Evolutionary conservation across 768 basidiomycete genomes (phyloP).

Genomic region (Chiua virens): DNA sequence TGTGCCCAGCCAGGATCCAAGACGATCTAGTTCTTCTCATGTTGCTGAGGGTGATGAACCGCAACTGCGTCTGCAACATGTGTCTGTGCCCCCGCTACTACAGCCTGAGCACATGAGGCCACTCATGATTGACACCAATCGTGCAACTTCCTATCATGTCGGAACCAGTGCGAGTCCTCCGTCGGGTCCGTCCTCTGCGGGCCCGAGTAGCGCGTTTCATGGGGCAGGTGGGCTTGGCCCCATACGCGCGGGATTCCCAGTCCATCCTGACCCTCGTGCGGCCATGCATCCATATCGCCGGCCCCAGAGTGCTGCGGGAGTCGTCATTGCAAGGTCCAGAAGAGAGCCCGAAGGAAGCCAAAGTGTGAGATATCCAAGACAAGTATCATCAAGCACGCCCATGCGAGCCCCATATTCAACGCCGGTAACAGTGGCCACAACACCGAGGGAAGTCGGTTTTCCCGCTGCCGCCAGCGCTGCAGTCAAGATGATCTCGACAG

Average conservation of each 20-base stretch:
- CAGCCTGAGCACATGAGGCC: constrained; percentile 34
- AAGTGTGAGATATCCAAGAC: constrained; percentile 32
- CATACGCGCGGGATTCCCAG: constrained; percentile 26
- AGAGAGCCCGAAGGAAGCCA: constrained; percentile 28
- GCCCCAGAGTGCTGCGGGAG: constrained; percentile 28
- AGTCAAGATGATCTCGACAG: constrained; percentile 10
- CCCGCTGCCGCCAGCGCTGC: neutral
- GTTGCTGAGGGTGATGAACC: constrained; percentile 24
- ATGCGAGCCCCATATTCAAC: constrained; percentile 12
- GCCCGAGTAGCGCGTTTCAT: constrained; percentile 14
- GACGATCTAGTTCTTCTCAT: constrained; percentile 19
- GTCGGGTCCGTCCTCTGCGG: constrained; percentile 33
- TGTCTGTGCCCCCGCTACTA: constrained; percentile 16
- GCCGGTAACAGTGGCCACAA: neutral
- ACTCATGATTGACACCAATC: constrained; percentile 35
- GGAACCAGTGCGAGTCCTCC: constrained; percentile 30
- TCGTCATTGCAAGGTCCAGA: constrained; percentile 23
- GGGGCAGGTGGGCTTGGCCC: constrained; percentile 18
- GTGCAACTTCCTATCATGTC: constrained; percentile 19
- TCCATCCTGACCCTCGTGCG: constrained; percentile 18
- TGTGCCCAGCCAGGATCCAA: constrained; percentile 31
- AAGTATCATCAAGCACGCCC: constrained; percentile 6
- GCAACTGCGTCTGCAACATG: constrained; percentile 25
- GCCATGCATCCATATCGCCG: constrained; percentile 30
- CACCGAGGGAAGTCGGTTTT: neutral